Conservation (phyloP, 2,329 filamentous ascomycete species). For the Bipolaris zeicola region DNA sequence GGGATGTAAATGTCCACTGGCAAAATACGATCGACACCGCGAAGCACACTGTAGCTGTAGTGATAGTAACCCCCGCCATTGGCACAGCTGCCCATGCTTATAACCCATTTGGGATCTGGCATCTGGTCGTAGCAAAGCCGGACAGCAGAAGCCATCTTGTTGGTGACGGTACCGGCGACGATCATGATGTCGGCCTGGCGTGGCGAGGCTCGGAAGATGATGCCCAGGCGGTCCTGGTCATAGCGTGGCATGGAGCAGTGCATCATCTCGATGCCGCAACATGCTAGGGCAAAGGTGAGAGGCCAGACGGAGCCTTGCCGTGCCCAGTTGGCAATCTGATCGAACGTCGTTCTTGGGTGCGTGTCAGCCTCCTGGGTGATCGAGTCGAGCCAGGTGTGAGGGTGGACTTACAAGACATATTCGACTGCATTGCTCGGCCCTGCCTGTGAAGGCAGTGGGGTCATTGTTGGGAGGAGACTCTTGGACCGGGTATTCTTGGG, state of each 20-base stretch:
- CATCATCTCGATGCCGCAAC: conserved; percentile 95
- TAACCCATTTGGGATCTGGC: conserved; percentile 88
- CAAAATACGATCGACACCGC: conserved; percentile 77
- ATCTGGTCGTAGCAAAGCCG: conserved; percentile 94
- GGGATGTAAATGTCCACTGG: conserved; percentile 83
- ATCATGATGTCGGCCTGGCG: conserved; percentile 95
- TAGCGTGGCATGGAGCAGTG: conserved; percentile 88
- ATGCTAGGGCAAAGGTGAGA: conserved; percentile 87
- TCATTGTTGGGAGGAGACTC: not conserved
- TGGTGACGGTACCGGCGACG: conserved; percentile 88
- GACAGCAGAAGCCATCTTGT: conserved; percentile 93
- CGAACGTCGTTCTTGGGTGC: not conserved
- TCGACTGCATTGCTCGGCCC: not conserved
- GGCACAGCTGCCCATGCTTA: conserved; percentile 82
- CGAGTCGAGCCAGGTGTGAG: not conserved
- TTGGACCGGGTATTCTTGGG: not conserved
- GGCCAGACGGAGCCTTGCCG: conserved; percentile 87
- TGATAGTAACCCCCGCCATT: conserved; percentile 88
- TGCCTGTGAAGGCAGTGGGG: not conserved
- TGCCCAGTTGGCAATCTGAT: conserved; percentile 68
- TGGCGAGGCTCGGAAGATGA: conserved; percentile 89
- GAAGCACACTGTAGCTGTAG: conserved; percentile 79
- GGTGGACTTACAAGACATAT: not conserved
- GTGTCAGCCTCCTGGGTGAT: not conserved
- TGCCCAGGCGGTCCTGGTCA: conserved; percentile 87